Evolutionary conservation across 2,329 filamentous ascomycete species (phyloP), one percentile per base, ranked within the genome.

Genomic region (Diaporthe citriasiana): DNA sequence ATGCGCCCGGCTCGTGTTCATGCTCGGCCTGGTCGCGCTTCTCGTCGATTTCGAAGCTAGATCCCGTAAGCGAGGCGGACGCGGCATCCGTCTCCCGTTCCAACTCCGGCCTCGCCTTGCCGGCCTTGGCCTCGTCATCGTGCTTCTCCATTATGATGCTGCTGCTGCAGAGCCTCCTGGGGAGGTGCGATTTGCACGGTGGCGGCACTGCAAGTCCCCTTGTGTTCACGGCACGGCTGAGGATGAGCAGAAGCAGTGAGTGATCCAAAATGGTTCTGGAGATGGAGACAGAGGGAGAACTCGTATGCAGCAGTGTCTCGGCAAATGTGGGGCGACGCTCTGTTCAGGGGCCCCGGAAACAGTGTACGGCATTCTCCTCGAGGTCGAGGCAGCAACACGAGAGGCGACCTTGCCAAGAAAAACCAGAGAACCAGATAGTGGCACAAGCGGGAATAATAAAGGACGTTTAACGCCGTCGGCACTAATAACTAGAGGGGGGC

Each of bases 21-120:
- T 65, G 19, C n/a, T 27, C 42, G 53, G 33, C 13, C 3, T 19
- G 25, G 22, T 33, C 56, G 33, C 27, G 69, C 17, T 74, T 73
- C 65, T 73, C 66, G 33, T 68, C 74, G 25, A 73, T 55, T 27
- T 75, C 71, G 17, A 68, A 53, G 57, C 71, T 73, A 6, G 73
- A 73, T 22, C 50, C 73, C 9, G 71, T 73, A 30, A 42, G 73
- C 3, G 73, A 73, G 7, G 30, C 19, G 15, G 55, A 22, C 38
- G 30, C 25, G 30, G 35, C 42, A 15, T 51, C 22, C 3, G 27
- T 6, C 42, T 45, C 50, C 25, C 5, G 22, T 40, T 17, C 35
- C 33, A 42, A 6, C 5, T 59, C 70, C 50, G 50, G 17, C n/a
- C 45, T 56, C 25, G 59, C 40, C 12, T 30, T 35, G 69, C 51